Conservation (phyloP, 495 filamentous ascomycete genomes). For the Lepidopterella palustris region DNA sequence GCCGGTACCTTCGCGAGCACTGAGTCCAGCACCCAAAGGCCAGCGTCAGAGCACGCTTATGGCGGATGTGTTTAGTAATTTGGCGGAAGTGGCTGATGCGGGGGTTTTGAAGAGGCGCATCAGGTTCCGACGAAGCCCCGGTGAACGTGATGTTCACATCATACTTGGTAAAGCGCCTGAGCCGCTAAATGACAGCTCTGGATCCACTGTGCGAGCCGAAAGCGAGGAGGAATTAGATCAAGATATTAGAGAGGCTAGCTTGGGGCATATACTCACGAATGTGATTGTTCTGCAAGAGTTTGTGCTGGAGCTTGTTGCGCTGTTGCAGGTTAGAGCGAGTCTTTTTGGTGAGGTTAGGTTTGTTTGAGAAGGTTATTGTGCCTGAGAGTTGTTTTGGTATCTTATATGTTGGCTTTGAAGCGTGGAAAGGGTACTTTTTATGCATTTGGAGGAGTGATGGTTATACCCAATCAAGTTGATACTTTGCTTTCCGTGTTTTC, state of each 20-base stretch:
- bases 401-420: not conserved
- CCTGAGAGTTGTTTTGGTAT: not conserved
- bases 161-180: slow-evolving; percentile 17
- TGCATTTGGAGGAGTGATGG: not conserved
- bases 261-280: slow-evolving; percentile 85
- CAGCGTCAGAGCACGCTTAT: slow-evolving; percentile 22
- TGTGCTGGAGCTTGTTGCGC: slow-evolving; percentile 76
- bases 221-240: slow-evolving; percentile 6
- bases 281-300: slow-evolving; percentile 74
- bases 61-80: slow-evolving; percentile 18
- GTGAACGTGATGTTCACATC: slow-evolving; percentile 13
- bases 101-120: slow-evolving; percentile 19
- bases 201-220: not conserved
- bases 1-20: slow-evolving; percentile 5
- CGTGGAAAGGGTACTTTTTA: not conserved
- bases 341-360: slow-evolving; percentile 82
- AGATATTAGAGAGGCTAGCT: slow-evolving; percentile 47
- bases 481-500: not conserved
- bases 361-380: slow-evolving; percentile 40
- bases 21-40: slow-evolving; percentile 13
- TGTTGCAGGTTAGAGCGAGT: slow-evolving; percentile 78
- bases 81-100: slow-evolving; percentile 10
- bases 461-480: not conserved
- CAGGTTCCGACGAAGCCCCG: slow-evolving; percentile 8
- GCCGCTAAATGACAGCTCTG: slow-evolving; percentile 2